A percentile compares a stretch with the other conserved stretches of the same genome.
phyloP scores from a whole-genome alignment of 805 yeast genomes.

The Ogataea salicorniae region DNA sequence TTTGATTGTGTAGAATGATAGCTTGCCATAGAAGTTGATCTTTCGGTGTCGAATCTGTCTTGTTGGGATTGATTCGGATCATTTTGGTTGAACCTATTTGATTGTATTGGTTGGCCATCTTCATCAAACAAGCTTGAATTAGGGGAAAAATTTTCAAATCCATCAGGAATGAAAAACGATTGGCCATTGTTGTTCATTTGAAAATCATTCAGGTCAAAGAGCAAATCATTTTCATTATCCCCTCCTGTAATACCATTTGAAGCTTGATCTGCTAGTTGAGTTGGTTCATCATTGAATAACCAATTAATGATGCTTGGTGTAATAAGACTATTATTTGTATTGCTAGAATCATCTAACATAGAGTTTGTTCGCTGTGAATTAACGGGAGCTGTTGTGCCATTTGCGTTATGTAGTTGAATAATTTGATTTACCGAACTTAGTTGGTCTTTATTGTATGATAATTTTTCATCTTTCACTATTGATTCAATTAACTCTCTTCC shows the following conservation, averaged over 20 bases:
- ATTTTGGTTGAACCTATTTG: background rate
- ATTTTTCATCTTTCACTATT: conserved; percentile 1
- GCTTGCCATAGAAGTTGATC: background rate
- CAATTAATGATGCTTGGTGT: conserved; percentile 23
- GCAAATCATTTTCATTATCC: conserved; percentile 3
- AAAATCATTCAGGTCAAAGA: conserved; percentile 23
- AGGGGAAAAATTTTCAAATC: conserved; percentile 24
- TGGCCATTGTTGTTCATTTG: conserved; percentile 23
- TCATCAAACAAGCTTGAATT: conserved; percentile 6
- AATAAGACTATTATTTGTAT: no score
- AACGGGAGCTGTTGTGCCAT: no score
- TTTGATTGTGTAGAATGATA: background rate
- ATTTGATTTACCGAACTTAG: conserved; percentile 21
- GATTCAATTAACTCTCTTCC: background rate
- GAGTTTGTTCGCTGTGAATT: no score
- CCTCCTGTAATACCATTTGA: background rate
- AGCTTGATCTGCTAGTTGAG: background rate
- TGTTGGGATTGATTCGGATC: background rate
- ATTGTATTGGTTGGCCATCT: background rate
- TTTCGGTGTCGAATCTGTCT: background rate
- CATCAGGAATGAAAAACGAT: conserved; percentile 28
- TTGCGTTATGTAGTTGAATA: conserved; percentile 16
- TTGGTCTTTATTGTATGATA: conserved; percentile 6
- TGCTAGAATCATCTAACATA: no score
- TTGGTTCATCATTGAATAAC: conserved; percentile 24